Evolutionary conservation across 768 basidiomycete species (phyloP).

Genomic region (Panaeolus cyanescens): DNA sequence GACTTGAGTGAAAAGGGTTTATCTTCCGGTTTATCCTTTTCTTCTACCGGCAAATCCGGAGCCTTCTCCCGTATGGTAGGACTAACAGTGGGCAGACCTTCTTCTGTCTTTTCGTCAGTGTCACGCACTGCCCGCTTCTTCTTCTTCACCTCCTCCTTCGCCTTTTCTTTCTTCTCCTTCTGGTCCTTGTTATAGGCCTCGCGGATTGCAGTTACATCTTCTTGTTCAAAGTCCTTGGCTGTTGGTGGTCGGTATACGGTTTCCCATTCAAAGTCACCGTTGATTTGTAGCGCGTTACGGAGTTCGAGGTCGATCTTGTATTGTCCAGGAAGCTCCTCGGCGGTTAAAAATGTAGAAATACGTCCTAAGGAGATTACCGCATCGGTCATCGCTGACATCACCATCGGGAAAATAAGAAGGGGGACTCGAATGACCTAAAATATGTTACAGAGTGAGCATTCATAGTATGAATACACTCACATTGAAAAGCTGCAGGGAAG

Average conservation of each 20-base stretch:
- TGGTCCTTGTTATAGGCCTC: conserved; percentile 6
- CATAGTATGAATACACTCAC: conserved; percentile 25
- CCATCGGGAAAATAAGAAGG: conserved; percentile 56
- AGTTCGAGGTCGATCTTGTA: conserved; percentile 42
- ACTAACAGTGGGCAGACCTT: background rate
- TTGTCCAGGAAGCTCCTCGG: conserved; percentile 54
- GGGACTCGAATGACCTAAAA: conserved; percentile 59
- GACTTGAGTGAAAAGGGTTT: conserved; percentile 53
- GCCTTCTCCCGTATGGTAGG: conserved; percentile 9
- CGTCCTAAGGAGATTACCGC: conserved; percentile 51
- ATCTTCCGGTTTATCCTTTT: conserved; percentile 30
- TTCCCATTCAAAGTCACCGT: conserved; percentile 59
- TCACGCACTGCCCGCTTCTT: background rate
- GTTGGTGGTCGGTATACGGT: conserved; percentile 16
- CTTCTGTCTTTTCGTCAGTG: background rate
- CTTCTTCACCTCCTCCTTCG: conserved; percentile 13
- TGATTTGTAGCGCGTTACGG: conserved; percentile 43
- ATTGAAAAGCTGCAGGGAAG: conserved; percentile 60
- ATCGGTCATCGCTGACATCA: conserved; percentile 48
- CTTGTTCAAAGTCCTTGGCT: conserved; percentile 18
- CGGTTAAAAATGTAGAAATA: conserved; percentile 48
- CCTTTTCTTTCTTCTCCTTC: conserved; percentile 7
- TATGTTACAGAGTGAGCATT: background rate
- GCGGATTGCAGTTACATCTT: conserved; percentile 9
- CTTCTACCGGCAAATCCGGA: background rate